Base-by-base conservation (phyloP, 2,329 filamentous ascomycete species). In the Diplocarpon rosae region DNA sequence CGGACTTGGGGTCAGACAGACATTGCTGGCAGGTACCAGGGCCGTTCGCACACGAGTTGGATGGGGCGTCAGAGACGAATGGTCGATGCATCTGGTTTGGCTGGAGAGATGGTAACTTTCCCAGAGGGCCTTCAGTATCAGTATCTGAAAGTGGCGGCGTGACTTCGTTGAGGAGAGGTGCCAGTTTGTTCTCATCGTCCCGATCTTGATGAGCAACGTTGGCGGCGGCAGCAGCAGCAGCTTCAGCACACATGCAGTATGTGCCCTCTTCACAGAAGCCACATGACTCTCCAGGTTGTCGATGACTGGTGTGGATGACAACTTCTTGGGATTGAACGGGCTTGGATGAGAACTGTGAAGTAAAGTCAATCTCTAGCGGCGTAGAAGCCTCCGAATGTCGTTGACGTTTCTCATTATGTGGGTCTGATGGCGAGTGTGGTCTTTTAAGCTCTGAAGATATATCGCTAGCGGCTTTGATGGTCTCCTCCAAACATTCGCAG, bases 261-360 rank as follows among this genome's bases (percentile, higher is more conserved):
- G 82, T 88, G 4, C 83, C 84, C 48, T 89, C 83, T 50, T 81
- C 77, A 64, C 85, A 92, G 65, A 92, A 92, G 6, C 85, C 85
- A 61, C 85, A 92, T 15, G 76, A 74, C 55, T 90, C 85, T 50
- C 76, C 73, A 5, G 73, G 65, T 61, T 60, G 46, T 54, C 59
- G 46, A 53, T 60, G 63, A 51, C 52, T 57, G 32, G 51, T 52
- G 37, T 52, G 28, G 24, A 45, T 40, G 13, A 51, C 48, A 28
- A 47, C 45, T 48, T 50, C 52, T 39, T 49, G 57, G 37, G 52
- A 36, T 32, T 39, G 51, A 41, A 53, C 13, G 49, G 61, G 40
- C 54, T 67, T 60, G 59, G 69, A 66, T 44, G 74, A 67, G 59
- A 83, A 83, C 53, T 77, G 72, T 49, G 73, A 65, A 5, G 84